Conservation (phyloP, 192 early-diverging fungal species). For the Mortierella alpina region DNA sequence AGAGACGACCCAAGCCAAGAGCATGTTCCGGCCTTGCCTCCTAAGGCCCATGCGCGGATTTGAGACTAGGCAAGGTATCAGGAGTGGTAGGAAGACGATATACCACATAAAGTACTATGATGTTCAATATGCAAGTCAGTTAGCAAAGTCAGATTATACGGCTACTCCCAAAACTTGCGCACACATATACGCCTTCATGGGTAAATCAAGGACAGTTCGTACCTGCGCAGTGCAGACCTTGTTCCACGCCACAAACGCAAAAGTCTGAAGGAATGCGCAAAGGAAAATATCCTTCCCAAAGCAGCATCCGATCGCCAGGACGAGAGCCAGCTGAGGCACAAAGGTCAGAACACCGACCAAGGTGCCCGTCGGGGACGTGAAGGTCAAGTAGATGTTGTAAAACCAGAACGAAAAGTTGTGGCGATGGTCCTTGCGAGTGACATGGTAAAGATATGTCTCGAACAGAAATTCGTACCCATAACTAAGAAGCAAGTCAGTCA, state of each 20-base stretch:
- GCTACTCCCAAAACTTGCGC: background rate
- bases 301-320: constrained; percentile 72
- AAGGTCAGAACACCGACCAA: constrained; percentile 80
- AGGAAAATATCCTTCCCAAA: constrained; percentile 88
- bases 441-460: constrained; percentile 94
- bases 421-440: constrained; percentile 95
- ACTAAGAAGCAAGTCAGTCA: constrained; percentile 45
- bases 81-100: constrained; percentile 88
- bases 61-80: constrained; percentile 69
- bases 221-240: constrained; percentile 97
- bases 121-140: constrained; percentile 1
- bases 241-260: constrained; percentile 95
- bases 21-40: constrained; percentile 26
- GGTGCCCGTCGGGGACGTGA: constrained; percentile 59
- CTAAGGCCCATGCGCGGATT: constrained; percentile 30
- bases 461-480: constrained; percentile 90
- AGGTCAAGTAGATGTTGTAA: constrained; percentile 91
- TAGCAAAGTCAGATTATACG: background rate
- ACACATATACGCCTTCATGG: background rate
- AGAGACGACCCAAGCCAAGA: constrained; percentile 32
- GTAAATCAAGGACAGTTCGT: constrained; percentile 5
- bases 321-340: constrained; percentile 82
- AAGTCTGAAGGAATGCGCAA: constrained; percentile 93
- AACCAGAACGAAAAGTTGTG: constrained; percentile 99
- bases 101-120: constrained; percentile 99